Evolutionary conservation across 176 grass and related monocot genomes (phyloP), one percentile per base, ranked within the genome.

Genomic region (Cymbopogon citratus): DNA sequence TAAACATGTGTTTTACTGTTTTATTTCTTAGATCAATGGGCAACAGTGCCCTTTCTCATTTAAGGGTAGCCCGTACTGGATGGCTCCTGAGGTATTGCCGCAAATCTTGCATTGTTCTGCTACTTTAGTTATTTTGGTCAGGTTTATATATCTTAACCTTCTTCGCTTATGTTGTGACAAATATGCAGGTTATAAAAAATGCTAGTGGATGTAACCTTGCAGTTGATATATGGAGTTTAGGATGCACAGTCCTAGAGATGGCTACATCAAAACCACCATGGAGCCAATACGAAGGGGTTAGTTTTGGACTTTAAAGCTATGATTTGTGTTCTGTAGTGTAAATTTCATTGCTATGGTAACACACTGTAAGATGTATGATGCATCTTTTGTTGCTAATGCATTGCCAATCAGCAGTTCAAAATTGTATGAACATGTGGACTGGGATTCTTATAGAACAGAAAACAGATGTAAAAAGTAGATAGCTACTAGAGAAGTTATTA

Each of bases 261-360:
- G 92, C 92, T 81, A 99, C 96, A 27, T 93, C 92, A 90, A 99
- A 99, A 89, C 96, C 96, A 86, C 96, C 96, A 65, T 95, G 96
- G 96, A 93, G 96, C 57, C 92, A 99, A 76, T 99, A 99, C 83
- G 96, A 99, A 91, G 96, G 96, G 96, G 96, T 99, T 78, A 66
- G 87, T 85, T 80, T 46, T 87, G 62, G 35, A 82, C 57, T 85
- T 36, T 85, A 28, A 77, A 82, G 57, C 73, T 89, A 78, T 44
- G 29, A 29, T 73, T 86, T 85, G 60, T 82, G 48, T 73, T 49
- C 34, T 61, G 36, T 18, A 40, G 39, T 77, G 69, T 81, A 46
- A 60, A 68, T 73, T 71, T 80, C 51, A 59, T 59, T 48, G 66
- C 75, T 65, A 59, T 12, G 25, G 67, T 25, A 63, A 69, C 29